phyloP scores from a whole-genome alignment of 768 basidiomycete species.

The Amanita polypyramis region DNA sequence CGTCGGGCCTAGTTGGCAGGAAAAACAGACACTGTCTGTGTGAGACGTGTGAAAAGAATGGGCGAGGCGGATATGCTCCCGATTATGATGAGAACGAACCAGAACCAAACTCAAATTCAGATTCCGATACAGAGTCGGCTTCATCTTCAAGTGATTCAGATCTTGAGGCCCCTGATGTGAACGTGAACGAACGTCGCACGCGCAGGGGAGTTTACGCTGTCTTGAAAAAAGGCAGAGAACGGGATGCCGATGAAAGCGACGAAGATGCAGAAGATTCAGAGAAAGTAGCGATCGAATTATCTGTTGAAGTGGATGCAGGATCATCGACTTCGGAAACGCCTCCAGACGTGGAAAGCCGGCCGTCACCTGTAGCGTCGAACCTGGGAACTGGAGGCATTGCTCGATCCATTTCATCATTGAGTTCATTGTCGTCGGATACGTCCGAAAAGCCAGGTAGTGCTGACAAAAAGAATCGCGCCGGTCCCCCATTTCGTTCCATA shows the following conservation, averaged over 20 bases:
- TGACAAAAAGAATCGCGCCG: slow-evolving; percentile 7
- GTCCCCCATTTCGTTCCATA: slow-evolving; percentile 38
- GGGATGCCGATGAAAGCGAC: slow-evolving; percentile 50
- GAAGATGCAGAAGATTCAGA: slow-evolving; percentile 26
- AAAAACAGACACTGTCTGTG: slow-evolving; percentile 56
- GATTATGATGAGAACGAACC: slow-evolving; percentile 30
- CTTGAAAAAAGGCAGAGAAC: slow-evolving; percentile 42
- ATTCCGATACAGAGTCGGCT: slow-evolving; percentile 29
- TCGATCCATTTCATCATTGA: slow-evolving; percentile 31
- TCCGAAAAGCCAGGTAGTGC: not conserved
- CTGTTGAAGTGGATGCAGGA: slow-evolving; percentile 35
- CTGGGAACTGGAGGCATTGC: slow-evolving; percentile 6
- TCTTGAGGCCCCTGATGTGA: slow-evolving; percentile 27
- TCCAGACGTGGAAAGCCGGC: not conserved
- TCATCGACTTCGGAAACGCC: slow-evolving; percentile 35
- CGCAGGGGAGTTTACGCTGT: slow-evolving; percentile 76
- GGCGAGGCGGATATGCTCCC: slow-evolving; percentile 65
- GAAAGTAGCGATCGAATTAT: slow-evolving; percentile 1
- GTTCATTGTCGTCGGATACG: slow-evolving; percentile 24
- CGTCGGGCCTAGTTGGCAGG: slow-evolving; percentile 24
- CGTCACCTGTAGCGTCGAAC: not conserved
- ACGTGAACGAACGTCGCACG: slow-evolving; percentile 73
- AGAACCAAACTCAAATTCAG: slow-evolving; percentile 39
- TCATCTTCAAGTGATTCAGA: slow-evolving; percentile 32
- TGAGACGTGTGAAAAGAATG: slow-evolving; percentile 74